A percentile compares a stretch with the other conserved stretches of the same genome.
Evolutionary conservation across 176 grass and related monocot genomes (phyloP).

Genomic region (Eremochloa ophiuroides): DNA sequence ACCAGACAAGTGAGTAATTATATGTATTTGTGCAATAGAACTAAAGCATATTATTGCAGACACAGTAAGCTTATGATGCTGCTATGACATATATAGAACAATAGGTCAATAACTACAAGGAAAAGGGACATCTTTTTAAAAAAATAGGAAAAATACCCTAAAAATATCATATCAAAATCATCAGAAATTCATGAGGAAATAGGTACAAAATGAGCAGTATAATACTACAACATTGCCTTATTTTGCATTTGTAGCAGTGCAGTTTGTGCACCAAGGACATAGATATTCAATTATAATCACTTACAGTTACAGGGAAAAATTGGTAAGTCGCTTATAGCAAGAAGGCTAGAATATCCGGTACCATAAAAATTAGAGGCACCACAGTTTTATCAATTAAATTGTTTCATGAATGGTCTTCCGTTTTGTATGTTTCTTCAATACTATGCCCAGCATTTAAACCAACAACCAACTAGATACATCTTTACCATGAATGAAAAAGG

Average conservation of each 20-base stretch:
- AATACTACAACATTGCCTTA: not conserved
- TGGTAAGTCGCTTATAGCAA: not conserved
- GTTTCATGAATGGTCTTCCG: not conserved
- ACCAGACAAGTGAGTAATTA: constrained; percentile 15
- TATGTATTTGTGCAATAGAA: not conserved
- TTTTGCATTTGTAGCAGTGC: not conserved
- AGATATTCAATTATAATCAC: not conserved
- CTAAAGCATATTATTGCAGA: not conserved
- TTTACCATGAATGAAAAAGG: constrained; percentile 17
- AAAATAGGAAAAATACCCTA: not conserved
- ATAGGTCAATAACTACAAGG: not conserved
- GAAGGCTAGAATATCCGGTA: not conserved
- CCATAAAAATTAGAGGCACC: not conserved
- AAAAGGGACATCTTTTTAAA: not conserved
- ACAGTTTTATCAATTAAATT: constrained; percentile 8
- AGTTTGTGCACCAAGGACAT: not conserved
- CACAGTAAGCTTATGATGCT: not conserved
- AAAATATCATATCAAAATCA: not conserved
- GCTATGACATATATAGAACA: not conserved
- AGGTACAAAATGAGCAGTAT: not conserved
- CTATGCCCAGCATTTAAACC: not conserved
- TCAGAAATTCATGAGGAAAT: not conserved
- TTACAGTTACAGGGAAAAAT: not conserved
- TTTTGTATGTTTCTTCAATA: not conserved
- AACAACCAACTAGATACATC: not conserved